Base-by-base conservation (phyloP, 257 asterid genomes). In the Fraxinus excelsior region DNA sequence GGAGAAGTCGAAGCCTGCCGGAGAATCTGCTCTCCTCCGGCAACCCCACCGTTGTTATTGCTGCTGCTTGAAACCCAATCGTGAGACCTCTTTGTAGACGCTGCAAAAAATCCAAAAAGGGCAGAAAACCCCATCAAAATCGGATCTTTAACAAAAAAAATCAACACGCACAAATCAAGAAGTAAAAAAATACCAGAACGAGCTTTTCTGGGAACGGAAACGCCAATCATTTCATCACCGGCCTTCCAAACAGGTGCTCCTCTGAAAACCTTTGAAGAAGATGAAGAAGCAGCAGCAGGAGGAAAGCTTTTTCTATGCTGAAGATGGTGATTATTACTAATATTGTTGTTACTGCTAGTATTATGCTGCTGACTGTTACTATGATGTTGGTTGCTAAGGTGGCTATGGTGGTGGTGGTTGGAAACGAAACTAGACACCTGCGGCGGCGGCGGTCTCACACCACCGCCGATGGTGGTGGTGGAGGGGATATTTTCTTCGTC, bases 171-270 rank as follows among this genome's bases (percentile, higher is more conserved):
- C 66, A 6, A 56, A 78, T 25, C 60, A 44, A 66, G 1, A 2
- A 25, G 31, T 14, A 64, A 0, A 10, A 64, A 0, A 29, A 34
- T 81, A 96, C 99, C 97, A 35, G 99, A 84, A 19, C 99, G 99
- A 79, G 98, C 98, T 85, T 93, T 96, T 85, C 98, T 89, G 1
- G 99, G 99, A 23, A 96, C 97, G 26, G 97, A 85, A 73, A 88
- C 97, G 69, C 97, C 91, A 69, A 96, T 96, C 94, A 89, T 89
- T 86, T 96, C 99, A 75, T 93, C 97, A 56, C 97, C 97, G 70
- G 98, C 60, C 76, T 89, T 95, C 99, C 97, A 91, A 6, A 91
- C 98, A 28, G 98, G 96, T 13, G 92, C 89, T 26, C 86, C 81
- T 73, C 91, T 81, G 64, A 82, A 83, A 76, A 82, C 77, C 84